phyloP scores from a whole-genome alignment of 495 filamentous ascomycete genomes.

The Parmelia sp. region DNA sequence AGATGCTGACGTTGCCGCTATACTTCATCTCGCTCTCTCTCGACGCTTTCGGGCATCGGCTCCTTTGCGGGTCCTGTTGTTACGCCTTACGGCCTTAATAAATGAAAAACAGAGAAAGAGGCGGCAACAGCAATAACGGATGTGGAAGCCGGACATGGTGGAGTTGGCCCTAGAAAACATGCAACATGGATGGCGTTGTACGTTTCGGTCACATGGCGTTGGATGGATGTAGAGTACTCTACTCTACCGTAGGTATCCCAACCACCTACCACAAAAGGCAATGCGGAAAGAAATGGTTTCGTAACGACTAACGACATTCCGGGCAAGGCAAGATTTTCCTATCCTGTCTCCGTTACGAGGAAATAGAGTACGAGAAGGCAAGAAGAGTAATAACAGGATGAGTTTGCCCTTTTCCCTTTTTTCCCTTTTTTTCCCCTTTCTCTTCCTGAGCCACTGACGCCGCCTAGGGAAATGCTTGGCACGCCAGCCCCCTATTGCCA shows the following conservation, averaged over 20 bases:
- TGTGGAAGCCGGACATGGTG: background rate
- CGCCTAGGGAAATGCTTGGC: background rate
- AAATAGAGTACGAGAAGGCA: background rate
- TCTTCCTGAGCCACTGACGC: background rate
- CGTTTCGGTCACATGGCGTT: background rate
- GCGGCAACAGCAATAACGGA: background rate
- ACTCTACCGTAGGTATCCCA: too few relatives aligned
- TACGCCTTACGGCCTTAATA: background rate
- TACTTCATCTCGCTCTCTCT: background rate
- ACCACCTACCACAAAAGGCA: background rate
- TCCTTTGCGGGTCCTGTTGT: background rate
- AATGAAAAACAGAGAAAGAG: background rate
- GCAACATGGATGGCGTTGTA: background rate
- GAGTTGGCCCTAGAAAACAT: background rate
- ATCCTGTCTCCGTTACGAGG: background rate
- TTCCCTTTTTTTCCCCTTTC: too few relatives aligned
- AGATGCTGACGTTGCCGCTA: background rate
- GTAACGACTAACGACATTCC: background rate
- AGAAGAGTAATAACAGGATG: background rate
- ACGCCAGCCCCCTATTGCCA: too few relatives aligned
- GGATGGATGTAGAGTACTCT: background rate
- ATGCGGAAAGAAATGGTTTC: background rate
- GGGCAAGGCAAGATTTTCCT: background rate
- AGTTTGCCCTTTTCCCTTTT: background rate
- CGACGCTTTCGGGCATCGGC: background rate